phyloP scores from a whole-genome alignment of 1,139 yeast species.

The Debaryomyces psychrophilus region DNA sequence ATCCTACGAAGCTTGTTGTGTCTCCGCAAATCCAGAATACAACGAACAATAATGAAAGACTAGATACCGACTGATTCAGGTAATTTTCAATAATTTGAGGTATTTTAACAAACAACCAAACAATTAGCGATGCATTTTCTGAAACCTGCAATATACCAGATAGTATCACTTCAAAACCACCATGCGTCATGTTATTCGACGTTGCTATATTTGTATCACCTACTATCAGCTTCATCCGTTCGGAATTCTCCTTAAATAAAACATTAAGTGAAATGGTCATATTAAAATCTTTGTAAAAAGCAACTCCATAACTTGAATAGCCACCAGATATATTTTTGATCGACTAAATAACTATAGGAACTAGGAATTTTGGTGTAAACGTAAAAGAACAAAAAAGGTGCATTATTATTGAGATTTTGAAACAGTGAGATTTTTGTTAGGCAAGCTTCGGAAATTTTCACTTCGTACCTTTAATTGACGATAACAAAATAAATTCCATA shows the following conservation, averaged over 20 bases:
- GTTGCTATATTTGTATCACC: neutral
- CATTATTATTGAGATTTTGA: too few species aligned
- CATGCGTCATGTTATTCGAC: neutral
- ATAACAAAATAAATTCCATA: too few species aligned
- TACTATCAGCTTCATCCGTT: neutral
- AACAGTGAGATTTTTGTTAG: too few species aligned
- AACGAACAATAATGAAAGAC: slow-evolving; percentile 73
- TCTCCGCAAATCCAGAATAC: slow-evolving; percentile 82
- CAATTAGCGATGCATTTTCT: slow-evolving; percentile 33
- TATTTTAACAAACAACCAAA: slow-evolving; percentile 82
- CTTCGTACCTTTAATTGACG: too few species aligned
- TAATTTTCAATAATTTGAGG: slow-evolving; percentile 84
- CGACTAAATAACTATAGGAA: too few species aligned
- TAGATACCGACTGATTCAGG: slow-evolving; percentile 74
- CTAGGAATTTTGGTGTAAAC: too few species aligned
- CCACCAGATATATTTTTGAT: neutral
- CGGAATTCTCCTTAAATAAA: neutral
- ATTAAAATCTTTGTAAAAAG: neutral
- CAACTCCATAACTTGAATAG: neutral
- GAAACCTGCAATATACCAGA: slow-evolving; percentile 19
- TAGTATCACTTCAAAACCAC: neutral
- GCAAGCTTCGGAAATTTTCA: too few species aligned
- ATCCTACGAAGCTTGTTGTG: slow-evolving; percentile 73
- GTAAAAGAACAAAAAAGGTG: too few species aligned
- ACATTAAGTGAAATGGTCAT: neutral